Conservation (phyloP, 371 early-diverging fungal species). For the Blastocladiella emersonii region DNA sequence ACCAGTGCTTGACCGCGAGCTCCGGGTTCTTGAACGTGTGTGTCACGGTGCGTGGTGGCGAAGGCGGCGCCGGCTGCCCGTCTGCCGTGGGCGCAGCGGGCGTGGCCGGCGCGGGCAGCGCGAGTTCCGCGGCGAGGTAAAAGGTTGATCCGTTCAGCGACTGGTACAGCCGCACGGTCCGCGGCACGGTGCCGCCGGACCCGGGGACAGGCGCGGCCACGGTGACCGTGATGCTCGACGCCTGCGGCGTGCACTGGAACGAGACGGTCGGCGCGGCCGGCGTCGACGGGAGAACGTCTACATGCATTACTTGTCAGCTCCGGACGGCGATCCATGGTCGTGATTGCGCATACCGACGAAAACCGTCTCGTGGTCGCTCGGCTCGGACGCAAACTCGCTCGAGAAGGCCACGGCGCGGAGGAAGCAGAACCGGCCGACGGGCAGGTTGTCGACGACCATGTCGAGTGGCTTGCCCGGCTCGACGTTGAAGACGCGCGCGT, state of each 20-base stretch:
- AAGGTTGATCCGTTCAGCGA: not conserved
- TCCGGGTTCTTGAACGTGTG: slow-evolving; percentile 10
- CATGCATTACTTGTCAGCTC: too few species aligned
- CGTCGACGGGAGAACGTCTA: not conserved
- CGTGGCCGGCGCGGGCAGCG: too few species aligned
- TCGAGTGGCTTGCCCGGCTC: slow-evolving; percentile 11
- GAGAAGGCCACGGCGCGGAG: not conserved
- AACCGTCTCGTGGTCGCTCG: not conserved
- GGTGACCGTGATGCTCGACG: not conserved
- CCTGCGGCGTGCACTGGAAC: not conserved
- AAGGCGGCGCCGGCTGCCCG: too few species aligned
- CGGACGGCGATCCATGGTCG: not conserved
- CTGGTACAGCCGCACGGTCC: slow-evolving; percentile 12
- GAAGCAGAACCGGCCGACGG: slow-evolving; percentile 16
- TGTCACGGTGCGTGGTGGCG: slow-evolving; percentile 11
- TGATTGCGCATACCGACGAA: not conserved
- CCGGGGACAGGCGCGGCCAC: slow-evolving; percentile 10
- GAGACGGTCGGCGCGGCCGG: not conserved
- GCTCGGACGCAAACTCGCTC: not conserved
- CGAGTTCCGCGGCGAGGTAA: slow-evolving; percentile 5
- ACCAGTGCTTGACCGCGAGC: slow-evolving; percentile 19
- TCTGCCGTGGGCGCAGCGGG: too few species aligned
- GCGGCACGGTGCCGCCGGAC: slow-evolving; percentile 14
- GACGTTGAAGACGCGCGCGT: not conserved
- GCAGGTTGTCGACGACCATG: slow-evolving; percentile 9